Evolutionary conservation across 2,329 filamentous ascomycete species (phyloP).

Genomic region (Diaporthe nobilis): DNA sequence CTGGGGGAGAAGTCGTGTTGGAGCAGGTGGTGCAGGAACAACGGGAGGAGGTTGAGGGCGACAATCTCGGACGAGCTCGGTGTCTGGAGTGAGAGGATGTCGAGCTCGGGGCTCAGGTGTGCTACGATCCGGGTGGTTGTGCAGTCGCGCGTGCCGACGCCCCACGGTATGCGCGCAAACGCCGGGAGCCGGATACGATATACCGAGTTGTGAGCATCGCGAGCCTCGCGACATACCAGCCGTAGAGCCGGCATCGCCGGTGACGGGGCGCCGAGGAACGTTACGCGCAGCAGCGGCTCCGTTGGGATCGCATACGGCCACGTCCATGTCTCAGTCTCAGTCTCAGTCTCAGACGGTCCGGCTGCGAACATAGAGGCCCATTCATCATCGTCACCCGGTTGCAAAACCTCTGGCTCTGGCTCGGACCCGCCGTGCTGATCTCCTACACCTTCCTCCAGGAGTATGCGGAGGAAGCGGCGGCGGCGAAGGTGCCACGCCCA

Average conservation of each 20-base stretch:
- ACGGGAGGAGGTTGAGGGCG: constrained; percentile 13
- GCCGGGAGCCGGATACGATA: constrained; percentile 19
- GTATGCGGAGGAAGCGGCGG: constrained; percentile 27
- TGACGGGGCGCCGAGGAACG: constrained; percentile 4
- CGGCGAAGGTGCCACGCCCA: constrained; percentile 5
- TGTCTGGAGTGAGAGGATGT: constrained; percentile 20
- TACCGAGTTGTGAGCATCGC: constrained; percentile 8
- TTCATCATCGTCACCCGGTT: not conserved
- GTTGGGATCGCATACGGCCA: too few relatives aligned
- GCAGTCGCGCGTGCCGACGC: too few relatives aligned
- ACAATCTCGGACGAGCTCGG: not conserved
- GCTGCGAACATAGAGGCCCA: not conserved
- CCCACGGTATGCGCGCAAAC: not conserved
- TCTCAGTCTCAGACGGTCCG: not conserved
- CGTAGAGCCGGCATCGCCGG: constrained; percentile 3
- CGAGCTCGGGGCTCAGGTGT: constrained; percentile 20
- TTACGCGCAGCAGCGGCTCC: not conserved
- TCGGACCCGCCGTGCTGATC: not conserved
- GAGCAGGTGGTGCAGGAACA: constrained; percentile 28
- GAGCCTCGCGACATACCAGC: constrained; percentile 17
- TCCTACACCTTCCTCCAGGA: constrained; percentile 6
- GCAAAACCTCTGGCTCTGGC: not conserved
- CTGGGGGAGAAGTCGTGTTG: constrained; percentile 22
- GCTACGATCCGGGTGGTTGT: not conserved
- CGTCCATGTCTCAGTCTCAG: not conserved